These are phyloP conservation scores for Zygnema cylindricum DNA, from an alignment of 139 green algal species.

Conservation along the genomic window DNA sequence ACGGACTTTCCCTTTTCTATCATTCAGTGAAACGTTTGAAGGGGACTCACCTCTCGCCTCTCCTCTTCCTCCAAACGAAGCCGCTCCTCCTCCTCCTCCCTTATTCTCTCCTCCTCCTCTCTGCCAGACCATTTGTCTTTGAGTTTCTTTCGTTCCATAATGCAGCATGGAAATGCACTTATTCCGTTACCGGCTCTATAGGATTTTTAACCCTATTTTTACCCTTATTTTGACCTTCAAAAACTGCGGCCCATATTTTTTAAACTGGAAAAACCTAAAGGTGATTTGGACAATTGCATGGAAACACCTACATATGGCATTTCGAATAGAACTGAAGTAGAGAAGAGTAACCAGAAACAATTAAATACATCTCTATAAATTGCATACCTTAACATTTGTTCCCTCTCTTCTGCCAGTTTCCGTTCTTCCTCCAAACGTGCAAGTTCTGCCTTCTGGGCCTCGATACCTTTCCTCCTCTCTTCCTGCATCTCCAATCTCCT, in stretches of 20 bases:
- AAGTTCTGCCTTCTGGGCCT: slow-evolving; percentile 1
- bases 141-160: background rate
- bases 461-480: slow-evolving; percentile 6
- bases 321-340: background rate
- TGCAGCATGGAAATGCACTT: background rate
- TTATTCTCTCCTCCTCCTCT: background rate
- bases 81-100: background rate
- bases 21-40: background rate
- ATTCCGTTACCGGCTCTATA: background rate
- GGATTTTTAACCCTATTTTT: background rate
- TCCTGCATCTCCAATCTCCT: background rate
- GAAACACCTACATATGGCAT: too few relatives aligned
- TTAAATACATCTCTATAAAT: background rate
- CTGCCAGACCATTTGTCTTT: too few relatives aligned
- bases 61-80: background rate
- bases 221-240: background rate
- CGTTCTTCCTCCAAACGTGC: slow-evolving; percentile 17
- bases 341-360: background rate
- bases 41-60: background rate
- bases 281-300: too few relatives aligned
- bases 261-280: background rate
- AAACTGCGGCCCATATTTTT: background rate
- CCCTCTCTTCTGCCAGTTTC: background rate
- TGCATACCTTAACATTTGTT: background rate
- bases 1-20: background rate